Base-by-base conservation (phyloP, 495 filamentous ascomycete genomes). In the Xylaria sp. region DNA sequence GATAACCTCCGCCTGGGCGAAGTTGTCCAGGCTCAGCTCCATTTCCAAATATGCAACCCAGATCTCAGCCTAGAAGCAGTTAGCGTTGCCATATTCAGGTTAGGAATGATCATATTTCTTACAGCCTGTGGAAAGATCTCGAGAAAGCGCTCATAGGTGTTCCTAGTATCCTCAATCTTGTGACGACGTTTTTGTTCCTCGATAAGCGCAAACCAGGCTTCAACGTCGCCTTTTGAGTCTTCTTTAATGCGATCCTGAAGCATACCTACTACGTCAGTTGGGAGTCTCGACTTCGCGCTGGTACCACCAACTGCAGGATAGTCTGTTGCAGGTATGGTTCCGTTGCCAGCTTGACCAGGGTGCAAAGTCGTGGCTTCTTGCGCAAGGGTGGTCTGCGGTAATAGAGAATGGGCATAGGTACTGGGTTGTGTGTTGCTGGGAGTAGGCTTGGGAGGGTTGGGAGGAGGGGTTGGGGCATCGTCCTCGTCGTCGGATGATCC, bases 231-330 rank as follows among this genome's bases (percentile, higher is more conserved):
- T 70, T 91, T 90, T 35, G 97, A 93, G 78, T 98, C 96, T 73
- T 98, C 93, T 70, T 89, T 89, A 76, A 97, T 91, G 71, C 95
- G 87, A 75, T 97, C 93, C 81, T 99, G 94, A 71, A 98, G 85
- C 50, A 95, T 91, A 14, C 93, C 92, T 73, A 97, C 86, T 65
- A 86, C 87, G 80, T 98, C 93, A 81, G 92, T 88, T 50, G 93
- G 89, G 67, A 94, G 83, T 62, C 74, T 76, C 17, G 72, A 73
- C 58, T 74, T 74, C 50, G 76, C 61, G 26, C 76, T 44, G 67
- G 71, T 57, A 19, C 70, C 69, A 58, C 64, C 61, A 21, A 73
- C 71, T 33, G 66, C 53, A 33, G 71, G 57, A 68, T 73, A 64
- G 14, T 71, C 61, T n/a, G 61, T 41, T 37, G 69, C 14, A 59